These are phyloP conservation scores for Fomitopsis betulina DNA, from an alignment of 1,284 basidiomycete species.

Conservation along the genomic window DNA sequence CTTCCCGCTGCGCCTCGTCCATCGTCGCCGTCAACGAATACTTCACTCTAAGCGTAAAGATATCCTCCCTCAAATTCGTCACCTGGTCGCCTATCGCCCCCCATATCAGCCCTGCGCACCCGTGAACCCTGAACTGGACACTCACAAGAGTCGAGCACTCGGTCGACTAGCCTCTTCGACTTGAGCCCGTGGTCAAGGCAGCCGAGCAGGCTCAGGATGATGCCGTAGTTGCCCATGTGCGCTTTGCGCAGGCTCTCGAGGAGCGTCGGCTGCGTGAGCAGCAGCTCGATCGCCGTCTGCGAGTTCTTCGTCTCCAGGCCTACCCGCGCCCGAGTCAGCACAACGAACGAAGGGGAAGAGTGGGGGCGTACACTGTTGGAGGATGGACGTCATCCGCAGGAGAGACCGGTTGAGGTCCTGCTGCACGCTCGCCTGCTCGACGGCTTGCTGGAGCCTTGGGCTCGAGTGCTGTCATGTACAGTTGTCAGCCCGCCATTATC, in stretches of 20 bases:
- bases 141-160: conserved; percentile 85
- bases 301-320: conserved; percentile 57
- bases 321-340: conserved; percentile 19
- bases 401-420: conserved; percentile 82
- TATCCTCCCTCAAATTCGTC: conserved; percentile 85
- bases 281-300: conserved; percentile 77
- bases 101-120: not conserved
- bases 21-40: conserved; percentile 82
- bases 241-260: conserved; percentile 85
- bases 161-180: conserved; percentile 84
- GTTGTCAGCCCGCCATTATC: not conserved
- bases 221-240: conserved; percentile 85
- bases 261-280: conserved; percentile 75
- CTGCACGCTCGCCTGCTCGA: conserved; percentile 80
- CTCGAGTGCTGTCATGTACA: conserved; percentile 42
- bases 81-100: conserved; percentile 69
- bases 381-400: conserved; percentile 77
- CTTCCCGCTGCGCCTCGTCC: conserved; percentile 47
- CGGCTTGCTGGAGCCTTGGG: conserved; percentile 49
- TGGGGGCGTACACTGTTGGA: conserved; percentile 65
- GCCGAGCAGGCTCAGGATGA: conserved; percentile 86
- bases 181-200: conserved; percentile 81
- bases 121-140: conserved; percentile 6
- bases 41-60: conserved; percentile 77
- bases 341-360: not conserved